phyloP scores from a whole-genome alignment of 139 green algal genomes.

The Diplosphaera chodatii region DNA sequence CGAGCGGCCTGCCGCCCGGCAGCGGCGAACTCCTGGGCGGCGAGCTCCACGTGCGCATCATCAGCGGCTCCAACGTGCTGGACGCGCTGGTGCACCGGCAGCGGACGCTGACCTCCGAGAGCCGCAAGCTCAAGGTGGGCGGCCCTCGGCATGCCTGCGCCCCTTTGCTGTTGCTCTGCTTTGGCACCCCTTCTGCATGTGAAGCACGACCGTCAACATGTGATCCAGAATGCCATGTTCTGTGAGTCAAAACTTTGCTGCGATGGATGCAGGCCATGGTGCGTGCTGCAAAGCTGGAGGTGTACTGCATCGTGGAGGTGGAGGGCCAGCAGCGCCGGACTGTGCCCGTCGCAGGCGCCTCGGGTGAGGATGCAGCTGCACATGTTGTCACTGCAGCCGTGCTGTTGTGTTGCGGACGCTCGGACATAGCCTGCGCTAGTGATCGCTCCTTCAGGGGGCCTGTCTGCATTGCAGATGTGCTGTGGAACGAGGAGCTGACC shows the following conservation, averaged over 20 bases:
- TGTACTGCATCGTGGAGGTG: conserved; percentile 21
- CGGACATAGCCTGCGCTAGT: no score
- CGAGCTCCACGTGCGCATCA: neutral
- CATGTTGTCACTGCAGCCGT: no score
- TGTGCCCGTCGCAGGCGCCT: neutral
- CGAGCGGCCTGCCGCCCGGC: no score
- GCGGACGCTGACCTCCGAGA: conserved; percentile 2
- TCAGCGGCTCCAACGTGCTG: neutral
- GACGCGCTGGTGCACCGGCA: neutral
- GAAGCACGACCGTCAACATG: no score
- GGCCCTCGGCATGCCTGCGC: no score
- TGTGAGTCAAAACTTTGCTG: no score
- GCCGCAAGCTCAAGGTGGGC: neutral
- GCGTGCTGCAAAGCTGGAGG: conserved; percentile 1
- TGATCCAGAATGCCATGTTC: no score
- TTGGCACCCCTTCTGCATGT: no score
- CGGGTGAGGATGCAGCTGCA: neutral
- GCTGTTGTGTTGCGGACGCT: no score
- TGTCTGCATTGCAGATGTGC: neutral
- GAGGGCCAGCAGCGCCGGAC: conserved; percentile 18
- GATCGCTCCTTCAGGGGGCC: no score
- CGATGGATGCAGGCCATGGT: conserved; percentile 3
- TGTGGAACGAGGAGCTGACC: conserved; percentile 35
- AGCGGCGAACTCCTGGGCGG: neutral
- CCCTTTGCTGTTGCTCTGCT: no score